phyloP scores from a whole-genome alignment of 2,329 filamentous ascomycete species.

The Chrysoporthe austroafricana region DNA sequence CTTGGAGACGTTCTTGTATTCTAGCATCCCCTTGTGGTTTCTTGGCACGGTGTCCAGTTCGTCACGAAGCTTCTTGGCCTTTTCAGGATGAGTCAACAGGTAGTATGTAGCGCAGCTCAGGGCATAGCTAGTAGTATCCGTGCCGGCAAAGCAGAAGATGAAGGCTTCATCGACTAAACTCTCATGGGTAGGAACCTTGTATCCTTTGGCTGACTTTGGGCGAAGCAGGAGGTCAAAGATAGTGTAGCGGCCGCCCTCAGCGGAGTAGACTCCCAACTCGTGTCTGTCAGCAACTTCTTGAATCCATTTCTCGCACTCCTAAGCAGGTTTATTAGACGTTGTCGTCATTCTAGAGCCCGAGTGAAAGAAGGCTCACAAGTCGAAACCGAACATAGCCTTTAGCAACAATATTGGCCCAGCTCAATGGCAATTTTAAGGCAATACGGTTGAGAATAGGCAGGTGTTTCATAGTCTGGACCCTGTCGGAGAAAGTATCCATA shows the following conservation, averaged over 20 bases:
- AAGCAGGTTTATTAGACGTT: background rate
- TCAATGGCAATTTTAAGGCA: background rate
- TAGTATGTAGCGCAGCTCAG: conserved; percentile 15
- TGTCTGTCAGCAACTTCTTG: background rate
- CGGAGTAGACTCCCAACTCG: background rate
- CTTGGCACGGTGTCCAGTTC: background rate
- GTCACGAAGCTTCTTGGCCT: conserved; percentile 4
- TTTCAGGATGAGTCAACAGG: conserved; percentile 2
- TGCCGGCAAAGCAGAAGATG: conserved; percentile 17
- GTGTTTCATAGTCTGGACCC: conserved; percentile 1
- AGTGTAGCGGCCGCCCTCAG: conserved; percentile 10
- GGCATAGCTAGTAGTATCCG: conserved; percentile 10
- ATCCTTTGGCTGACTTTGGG: background rate
- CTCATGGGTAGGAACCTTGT: background rate
- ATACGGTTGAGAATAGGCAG: conserved; percentile 2
- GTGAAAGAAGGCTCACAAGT: background rate
- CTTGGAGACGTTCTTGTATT: background rate
- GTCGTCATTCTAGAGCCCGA: background rate
- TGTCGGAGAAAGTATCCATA: conserved; percentile 6
- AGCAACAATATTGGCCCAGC: background rate
- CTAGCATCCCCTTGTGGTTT: background rate
- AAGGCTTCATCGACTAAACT: conserved; percentile 11
- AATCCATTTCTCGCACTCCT: conserved; percentile 7
- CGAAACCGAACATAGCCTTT: conserved; percentile 2
- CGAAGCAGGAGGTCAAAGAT: conserved; percentile 12